A percentile compares a stretch with the other conserved stretches of the same genome.
Evolutionary conservation across 768 basidiomycete species (phyloP).

Genomic region (Boletus edulis): DNA sequence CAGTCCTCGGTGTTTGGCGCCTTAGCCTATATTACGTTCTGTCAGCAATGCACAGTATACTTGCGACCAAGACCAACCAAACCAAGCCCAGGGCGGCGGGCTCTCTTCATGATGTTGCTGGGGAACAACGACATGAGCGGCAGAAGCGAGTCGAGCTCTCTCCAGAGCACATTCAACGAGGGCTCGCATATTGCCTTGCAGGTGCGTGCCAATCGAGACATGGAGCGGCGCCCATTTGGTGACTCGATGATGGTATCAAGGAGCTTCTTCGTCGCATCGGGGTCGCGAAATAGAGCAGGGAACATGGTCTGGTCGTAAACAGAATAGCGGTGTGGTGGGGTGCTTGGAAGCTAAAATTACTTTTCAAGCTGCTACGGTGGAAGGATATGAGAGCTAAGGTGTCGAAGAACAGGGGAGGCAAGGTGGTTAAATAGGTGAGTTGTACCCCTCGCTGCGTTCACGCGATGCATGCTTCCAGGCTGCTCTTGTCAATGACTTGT

Average conservation of each 20-base stretch:
- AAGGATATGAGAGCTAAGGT: constrained; percentile 33
- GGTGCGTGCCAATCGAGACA: constrained; percentile 72
- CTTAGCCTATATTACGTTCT: constrained; percentile 42
- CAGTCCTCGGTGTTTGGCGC: constrained; percentile 68
- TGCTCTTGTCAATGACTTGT: constrained; percentile 27
- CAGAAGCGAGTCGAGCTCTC: constrained; percentile 70
- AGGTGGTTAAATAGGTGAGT: constrained; percentile 31
- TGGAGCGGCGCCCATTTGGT: constrained; percentile 62
- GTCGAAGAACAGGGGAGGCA: constrained; percentile 38
- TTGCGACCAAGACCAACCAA: constrained; percentile 49
- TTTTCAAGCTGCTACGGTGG: constrained; percentile 29
- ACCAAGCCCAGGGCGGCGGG: constrained; percentile 71
- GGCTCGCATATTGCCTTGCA: constrained; percentile 74
- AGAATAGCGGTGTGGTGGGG: constrained; percentile 40
- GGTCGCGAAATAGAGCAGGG: constrained; percentile 58
- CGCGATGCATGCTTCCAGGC: constrained; percentile 38
- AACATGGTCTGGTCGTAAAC: constrained; percentile 51
- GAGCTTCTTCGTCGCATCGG: constrained; percentile 52
- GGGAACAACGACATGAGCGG: constrained; percentile 76
- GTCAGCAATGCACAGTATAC: constrained; percentile 5
- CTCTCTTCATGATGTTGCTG: constrained; percentile 60
- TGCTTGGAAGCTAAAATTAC: constrained; percentile 24
- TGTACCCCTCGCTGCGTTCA: constrained; percentile 42
- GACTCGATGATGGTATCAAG: constrained; percentile 52
- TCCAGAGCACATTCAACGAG: constrained; percentile 71